Conservation (phyloP, 805 yeast species). For the Maudiozyma turicensis region DNA sequence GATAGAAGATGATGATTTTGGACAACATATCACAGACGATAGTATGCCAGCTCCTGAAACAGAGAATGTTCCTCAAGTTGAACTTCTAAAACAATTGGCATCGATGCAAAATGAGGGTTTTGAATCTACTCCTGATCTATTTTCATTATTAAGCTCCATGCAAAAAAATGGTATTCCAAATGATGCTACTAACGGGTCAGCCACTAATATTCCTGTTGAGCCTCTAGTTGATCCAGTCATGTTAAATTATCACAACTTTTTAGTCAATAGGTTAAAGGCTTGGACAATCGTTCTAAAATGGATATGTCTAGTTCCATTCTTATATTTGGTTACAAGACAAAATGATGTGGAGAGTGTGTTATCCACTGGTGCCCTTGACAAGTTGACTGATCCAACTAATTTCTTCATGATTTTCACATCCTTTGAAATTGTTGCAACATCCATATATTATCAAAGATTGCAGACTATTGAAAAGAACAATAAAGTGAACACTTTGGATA, state of each 20-base stretch:
- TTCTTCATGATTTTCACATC: slow-evolving; percentile 28
- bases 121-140: slow-evolving; percentile 18
- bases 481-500: slow-evolving; percentile 20
- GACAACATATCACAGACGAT: no score
- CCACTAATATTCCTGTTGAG: background rate
- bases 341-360: slow-evolving; percentile 2
- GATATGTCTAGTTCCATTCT: slow-evolving; percentile 25
- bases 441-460: slow-evolving; percentile 24
- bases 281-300: slow-evolving; percentile 25
- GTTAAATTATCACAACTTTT: slow-evolving; percentile 21
- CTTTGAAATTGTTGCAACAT: slow-evolving; percentile 27
- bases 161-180: slow-evolving; percentile 3
- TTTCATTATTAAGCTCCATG: slow-evolving; percentile 17
- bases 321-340: slow-evolving; percentile 20
- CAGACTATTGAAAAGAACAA: slow-evolving; percentile 19
- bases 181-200: background rate
- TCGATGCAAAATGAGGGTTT: slow-evolving; percentile 12
- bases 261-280: slow-evolving; percentile 25
- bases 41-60: background rate
- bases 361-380: slow-evolving; percentile 1
- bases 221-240: slow-evolving; percentile 19
- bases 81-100: slow-evolving; percentile 23
- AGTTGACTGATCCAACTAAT: slow-evolving; percentile 18
- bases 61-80: slow-evolving; percentile 14
- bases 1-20: no score